phyloP scores from a whole-genome alignment of 2,329 filamentous ascomycete genomes.

The Pseudohalonectria lignicola region DNA sequence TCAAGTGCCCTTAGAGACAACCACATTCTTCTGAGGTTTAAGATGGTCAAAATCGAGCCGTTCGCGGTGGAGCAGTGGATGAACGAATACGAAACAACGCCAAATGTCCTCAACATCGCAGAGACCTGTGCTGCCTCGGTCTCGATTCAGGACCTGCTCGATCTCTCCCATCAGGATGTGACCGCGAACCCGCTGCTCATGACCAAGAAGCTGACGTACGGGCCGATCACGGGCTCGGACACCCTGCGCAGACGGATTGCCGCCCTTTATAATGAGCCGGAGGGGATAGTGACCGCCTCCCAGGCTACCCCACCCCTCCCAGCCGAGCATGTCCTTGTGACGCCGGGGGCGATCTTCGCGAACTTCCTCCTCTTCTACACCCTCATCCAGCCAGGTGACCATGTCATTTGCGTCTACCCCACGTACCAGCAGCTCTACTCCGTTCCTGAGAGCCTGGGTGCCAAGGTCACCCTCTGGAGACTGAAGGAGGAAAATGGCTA shows the following conservation, averaged over 20 bases:
- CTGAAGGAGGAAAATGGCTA: conserved; percentile 54
- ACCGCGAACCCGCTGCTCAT: conserved; percentile 37
- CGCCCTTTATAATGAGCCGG: conserved; percentile 31
- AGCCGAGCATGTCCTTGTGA: conserved; percentile 59
- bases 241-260: conserved; percentile 54
- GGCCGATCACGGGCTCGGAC: conserved; percentile 59
- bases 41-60: conserved; percentile 36
- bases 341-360: conserved; percentile 72
- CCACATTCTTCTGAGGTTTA: conserved; percentile 3
- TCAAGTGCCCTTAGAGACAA: no score
- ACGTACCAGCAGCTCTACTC: conserved; percentile 80
- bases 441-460: conserved; percentile 63
- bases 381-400: conserved; percentile 61
- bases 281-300: conserved; percentile 21
- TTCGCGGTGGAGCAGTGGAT: conserved; percentile 68
- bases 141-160: conserved; percentile 55
- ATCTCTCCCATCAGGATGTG: no score
- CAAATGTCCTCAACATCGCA: conserved; percentile 56
- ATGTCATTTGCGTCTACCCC: conserved; percentile 78
- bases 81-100: conserved; percentile 46
- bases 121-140: conserved; percentile 71
- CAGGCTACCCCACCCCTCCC: conserved; percentile 29
- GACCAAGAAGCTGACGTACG: conserved; percentile 56
- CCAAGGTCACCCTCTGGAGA: conserved; percentile 68
- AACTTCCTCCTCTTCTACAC: conserved; percentile 73